Conservation (phyloP, 192 early-diverging fungal genomes). For the Dissophora globulifera region DNA sequence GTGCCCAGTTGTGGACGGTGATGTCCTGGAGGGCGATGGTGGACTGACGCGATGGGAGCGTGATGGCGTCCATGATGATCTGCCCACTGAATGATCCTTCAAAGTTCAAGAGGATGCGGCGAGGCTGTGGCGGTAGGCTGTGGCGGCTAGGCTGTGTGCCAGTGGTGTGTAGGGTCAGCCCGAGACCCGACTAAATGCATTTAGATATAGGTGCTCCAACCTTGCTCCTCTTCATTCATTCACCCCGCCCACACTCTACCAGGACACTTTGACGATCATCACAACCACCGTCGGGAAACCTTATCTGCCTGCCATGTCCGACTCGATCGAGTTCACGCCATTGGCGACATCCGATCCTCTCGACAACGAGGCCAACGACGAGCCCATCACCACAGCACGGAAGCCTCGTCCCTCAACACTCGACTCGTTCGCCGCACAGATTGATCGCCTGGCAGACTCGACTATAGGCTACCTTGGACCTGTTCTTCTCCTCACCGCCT, state of each 20-base stretch:
- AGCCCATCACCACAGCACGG: slow-evolving; percentile 14
- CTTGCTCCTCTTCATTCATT: no score
- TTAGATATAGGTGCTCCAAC: no score
- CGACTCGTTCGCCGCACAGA: slow-evolving; percentile 2
- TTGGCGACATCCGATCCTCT: slow-evolving; percentile 44
- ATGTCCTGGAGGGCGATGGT: slow-evolving; percentile 31
- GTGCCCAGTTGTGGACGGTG: slow-evolving; percentile 22
- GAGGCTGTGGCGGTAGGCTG: no score
- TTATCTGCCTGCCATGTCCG: slow-evolving; percentile 18
- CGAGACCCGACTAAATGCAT: no score
- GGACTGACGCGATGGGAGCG: slow-evolving; percentile 25
- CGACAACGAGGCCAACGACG: slow-evolving; percentile 18
- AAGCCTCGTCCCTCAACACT: background rate
- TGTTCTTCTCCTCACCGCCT: slow-evolving; percentile 59
- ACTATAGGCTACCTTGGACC: slow-evolving; percentile 62
- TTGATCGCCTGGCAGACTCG: slow-evolving; percentile 29
- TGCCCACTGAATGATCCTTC: background rate
- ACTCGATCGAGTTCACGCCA: slow-evolving; percentile 37
- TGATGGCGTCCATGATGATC: slow-evolving; percentile 18
- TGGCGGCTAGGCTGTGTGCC: no score
- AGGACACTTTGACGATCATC: background rate
- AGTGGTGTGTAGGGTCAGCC: no score
- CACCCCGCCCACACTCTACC: no score
- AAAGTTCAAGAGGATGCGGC: background rate
- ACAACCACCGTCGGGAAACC: background rate